Percentiles rank a stretch among this genome's conserved stretches.
These are phyloP conservation scores for Fusarium nelsonii DNA, from an alignment of 2,329 filamentous ascomycete species.

Conservation along the genomic window DNA sequence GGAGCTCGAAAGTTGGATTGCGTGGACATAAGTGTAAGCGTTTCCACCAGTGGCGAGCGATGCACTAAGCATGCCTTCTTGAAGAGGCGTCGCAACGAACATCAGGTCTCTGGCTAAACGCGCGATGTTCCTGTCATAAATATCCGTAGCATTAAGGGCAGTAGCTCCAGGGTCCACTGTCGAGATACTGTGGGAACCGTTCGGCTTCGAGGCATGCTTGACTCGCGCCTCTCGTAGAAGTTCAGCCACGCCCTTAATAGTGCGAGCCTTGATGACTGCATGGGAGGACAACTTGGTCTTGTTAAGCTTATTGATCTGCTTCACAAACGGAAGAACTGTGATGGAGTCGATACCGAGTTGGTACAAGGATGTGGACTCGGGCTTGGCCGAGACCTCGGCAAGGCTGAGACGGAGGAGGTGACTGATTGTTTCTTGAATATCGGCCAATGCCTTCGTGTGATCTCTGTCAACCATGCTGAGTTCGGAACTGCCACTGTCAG, in stretches of 20 bases:
- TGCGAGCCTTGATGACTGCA: slow-evolving; percentile 20
- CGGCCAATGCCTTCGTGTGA: not conserved
- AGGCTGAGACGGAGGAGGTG: not conserved
- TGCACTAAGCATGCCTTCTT: slow-evolving; percentile 34
- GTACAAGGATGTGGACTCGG: slow-evolving; percentile 15
- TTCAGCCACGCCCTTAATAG: not conserved
- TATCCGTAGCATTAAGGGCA: not conserved
- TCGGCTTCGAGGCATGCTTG: accelerated
- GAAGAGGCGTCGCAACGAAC: slow-evolving; percentile 23
- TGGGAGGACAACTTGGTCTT: slow-evolving; percentile 17
- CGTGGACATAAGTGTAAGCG: slow-evolving; percentile 23
- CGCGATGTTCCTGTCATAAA: not conserved
- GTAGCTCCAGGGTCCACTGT: accelerated
- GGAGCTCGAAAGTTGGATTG: slow-evolving; percentile 11
- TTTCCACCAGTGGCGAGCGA: slow-evolving; percentile 11
- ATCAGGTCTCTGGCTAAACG: slow-evolving; percentile 15
- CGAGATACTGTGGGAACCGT: accelerated
- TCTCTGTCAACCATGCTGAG: not conserved
- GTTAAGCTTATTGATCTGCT: slow-evolving; percentile 14
- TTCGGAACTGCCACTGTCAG: accelerated
- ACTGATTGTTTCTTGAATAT: not conserved
- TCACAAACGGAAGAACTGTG: slow-evolving; percentile 22
- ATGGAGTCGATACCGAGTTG: slow-evolving; percentile 27
- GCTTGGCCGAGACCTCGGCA: slow-evolving; percentile 1
- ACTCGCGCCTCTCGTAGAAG: not conserved